phyloP scores from a whole-genome alignment of 1,284 basidiomycete genomes.

The Moesziomyces globuligerus region DNA sequence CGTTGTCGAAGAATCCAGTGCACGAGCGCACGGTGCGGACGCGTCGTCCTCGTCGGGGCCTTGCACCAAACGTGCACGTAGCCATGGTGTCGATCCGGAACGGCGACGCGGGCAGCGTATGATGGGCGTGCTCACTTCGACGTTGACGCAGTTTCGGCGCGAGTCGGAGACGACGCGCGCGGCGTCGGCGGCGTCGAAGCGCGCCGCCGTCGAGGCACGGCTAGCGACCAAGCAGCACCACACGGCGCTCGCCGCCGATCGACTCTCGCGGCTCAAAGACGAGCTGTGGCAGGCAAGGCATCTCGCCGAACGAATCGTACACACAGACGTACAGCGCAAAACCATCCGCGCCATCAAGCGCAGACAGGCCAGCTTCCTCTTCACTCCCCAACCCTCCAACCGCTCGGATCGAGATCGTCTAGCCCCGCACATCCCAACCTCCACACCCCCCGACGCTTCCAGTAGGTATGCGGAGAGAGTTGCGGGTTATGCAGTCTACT shows the following conservation, averaged over 20 bases:
- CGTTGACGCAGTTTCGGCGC: slow-evolving; percentile 29
- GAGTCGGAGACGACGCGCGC: slow-evolving; percentile 21
- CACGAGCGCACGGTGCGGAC: no score
- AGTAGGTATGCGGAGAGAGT: not conserved
- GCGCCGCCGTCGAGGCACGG: slow-evolving; percentile 22
- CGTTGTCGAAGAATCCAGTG: slow-evolving; percentile 18
- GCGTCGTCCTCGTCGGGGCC: not conserved
- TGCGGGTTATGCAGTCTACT: slow-evolving; percentile 18
- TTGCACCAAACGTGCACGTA: slow-evolving; percentile 3
- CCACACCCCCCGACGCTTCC: no score
- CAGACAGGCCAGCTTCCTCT: slow-evolving; percentile 36
- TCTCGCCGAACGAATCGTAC: slow-evolving; percentile 19
- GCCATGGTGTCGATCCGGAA: slow-evolving; percentile 5
- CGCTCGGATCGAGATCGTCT: not conserved
- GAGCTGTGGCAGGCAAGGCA: slow-evolving; percentile 23
- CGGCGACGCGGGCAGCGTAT: slow-evolving; percentile 20
- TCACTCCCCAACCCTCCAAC: slow-evolving; percentile 2
- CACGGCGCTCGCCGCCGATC: not conserved
- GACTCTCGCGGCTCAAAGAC: not conserved
- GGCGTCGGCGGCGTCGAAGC: not conserved
- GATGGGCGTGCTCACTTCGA: slow-evolving; percentile 27
- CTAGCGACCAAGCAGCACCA: slow-evolving; percentile 7
- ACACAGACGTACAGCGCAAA: slow-evolving; percentile 17
- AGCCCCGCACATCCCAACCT: slow-evolving; percentile 6
- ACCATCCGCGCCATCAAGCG: slow-evolving; percentile 24